A percentile compares a stretch with the other conserved stretches of the same genome.
These are phyloP conservation scores for Camelina laxa DNA, from an alignment of 345 rosid species.

Conservation along the genomic window DNA sequence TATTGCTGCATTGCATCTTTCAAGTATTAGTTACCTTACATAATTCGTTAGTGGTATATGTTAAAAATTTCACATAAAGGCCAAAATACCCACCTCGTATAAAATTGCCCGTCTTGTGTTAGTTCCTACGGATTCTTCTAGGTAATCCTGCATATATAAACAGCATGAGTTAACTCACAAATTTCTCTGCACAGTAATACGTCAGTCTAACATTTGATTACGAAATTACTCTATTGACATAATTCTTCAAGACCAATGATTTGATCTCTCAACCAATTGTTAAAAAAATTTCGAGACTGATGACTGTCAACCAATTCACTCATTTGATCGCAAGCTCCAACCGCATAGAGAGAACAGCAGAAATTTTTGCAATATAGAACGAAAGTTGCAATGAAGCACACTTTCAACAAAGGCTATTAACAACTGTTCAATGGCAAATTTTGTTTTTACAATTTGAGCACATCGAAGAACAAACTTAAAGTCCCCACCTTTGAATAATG, in stretches of 20 bases:
- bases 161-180: slow-evolving; percentile 13
- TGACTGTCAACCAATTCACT: slow-evolving; percentile 10
- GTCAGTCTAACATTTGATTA: background rate
- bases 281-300: background rate
- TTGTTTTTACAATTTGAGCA: background rate
- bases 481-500: slow-evolving; percentile 76
- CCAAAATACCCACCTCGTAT: slow-evolving; percentile 61
- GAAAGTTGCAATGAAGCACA: background rate
- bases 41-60: background rate
- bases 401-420: slow-evolving; percentile 17
- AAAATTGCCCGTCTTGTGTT: slow-evolving; percentile 68
- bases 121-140: slow-evolving; percentile 72
- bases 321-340: background rate
- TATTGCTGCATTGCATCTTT: slow-evolving; percentile 64
- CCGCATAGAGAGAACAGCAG: slow-evolving; percentile 5
- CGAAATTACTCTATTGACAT: background rate
- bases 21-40: slow-evolving; percentile 12
- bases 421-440: background rate
- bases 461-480: slow-evolving; percentile 4
- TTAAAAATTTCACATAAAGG: background rate
- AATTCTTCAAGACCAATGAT: slow-evolving; percentile 6
- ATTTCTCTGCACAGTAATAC: slow-evolving; percentile 5
- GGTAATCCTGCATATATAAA: slow-evolving; percentile 51
- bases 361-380: background rate
- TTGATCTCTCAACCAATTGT: slow-evolving; percentile 4